Conservation (phyloP, 2,329 filamentous ascomycete genomes). For the Incumbomyces lentus region DNA sequence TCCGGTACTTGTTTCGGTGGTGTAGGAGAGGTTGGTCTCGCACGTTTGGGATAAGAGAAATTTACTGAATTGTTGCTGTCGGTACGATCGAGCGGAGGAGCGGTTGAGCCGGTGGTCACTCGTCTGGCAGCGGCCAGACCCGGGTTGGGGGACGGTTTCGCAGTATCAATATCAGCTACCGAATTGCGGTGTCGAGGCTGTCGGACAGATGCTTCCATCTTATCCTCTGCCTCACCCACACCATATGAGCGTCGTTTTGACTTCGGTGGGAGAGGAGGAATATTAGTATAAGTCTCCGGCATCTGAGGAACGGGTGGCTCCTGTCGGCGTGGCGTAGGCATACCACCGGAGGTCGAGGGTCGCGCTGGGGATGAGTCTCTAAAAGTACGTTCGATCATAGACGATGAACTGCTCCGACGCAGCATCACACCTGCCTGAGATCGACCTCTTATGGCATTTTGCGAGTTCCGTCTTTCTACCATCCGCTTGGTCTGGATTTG, state of each 20-base stretch:
- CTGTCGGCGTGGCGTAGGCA: slow-evolving; percentile 33
- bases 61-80: slow-evolving; percentile 37
- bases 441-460: slow-evolving; percentile 18
- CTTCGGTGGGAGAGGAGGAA: slow-evolving; percentile 15
- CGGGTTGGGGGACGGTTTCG: slow-evolving; percentile 6
- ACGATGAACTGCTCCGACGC: slow-evolving; percentile 59
- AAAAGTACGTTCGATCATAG: slow-evolving; percentile 85
- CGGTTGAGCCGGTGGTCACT: slow-evolving; percentile 16
- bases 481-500: slow-evolving; percentile 83
- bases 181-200: slow-evolving; percentile 25
- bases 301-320: slow-evolving; percentile 68
- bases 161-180: not conserved
- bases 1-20: slow-evolving; percentile 5
- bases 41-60: slow-evolving; percentile 37
- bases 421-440: slow-evolving; percentile 41
- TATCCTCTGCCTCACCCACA: slow-evolving; percentile 32
- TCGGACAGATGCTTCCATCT: not conserved
- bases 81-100: slow-evolving; percentile 26
- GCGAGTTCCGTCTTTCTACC: slow-evolving; percentile 58
- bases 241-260: slow-evolving; percentile 39
- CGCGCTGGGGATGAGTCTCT: slow-evolving; percentile 51
- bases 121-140: slow-evolving; percentile 22
- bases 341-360: slow-evolving; percentile 32
- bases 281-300: slow-evolving; percentile 40
- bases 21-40: slow-evolving; percentile 32